A percentile compares a stretch with the other conserved stretches of the same genome.
These are phyloP conservation scores for Xylaria sp. DNA, from an alignment of 2,329 filamentous ascomycete species.

Conservation along the genomic window DNA sequence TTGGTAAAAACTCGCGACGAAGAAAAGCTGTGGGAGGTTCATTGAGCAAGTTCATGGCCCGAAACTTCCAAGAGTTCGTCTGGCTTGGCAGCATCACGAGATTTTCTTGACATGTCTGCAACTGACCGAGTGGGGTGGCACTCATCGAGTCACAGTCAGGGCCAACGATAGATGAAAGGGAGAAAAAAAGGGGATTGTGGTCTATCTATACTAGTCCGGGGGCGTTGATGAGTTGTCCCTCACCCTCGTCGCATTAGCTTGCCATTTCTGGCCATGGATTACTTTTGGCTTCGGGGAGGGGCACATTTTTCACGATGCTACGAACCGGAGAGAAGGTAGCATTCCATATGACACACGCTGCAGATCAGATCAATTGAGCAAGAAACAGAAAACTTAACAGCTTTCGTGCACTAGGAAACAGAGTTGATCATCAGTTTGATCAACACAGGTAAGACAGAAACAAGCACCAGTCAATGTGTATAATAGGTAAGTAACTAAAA, in stretches of 20 bases:
- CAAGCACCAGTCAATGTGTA: not conserved
- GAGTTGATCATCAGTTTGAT: not conserved
- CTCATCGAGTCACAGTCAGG: not conserved
- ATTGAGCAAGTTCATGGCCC: not conserved
- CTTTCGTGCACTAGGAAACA: not conserved
- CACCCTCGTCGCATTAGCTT: slow-evolving; percentile 35
- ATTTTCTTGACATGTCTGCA: not conserved
- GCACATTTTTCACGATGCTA: slow-evolving; percentile 1
- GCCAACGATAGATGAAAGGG: slow-evolving; percentile 11
- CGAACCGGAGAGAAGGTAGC: slow-evolving; percentile 17
- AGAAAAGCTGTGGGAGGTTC: not conserved
- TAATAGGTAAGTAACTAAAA: not conserved
- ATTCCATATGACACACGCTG: slow-evolving; percentile 3
- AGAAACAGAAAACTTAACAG: not conserved
- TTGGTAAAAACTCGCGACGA: not conserved
- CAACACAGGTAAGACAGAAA: not conserved
- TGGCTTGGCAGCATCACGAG: slow-evolving; percentile 3
- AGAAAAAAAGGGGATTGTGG: slow-evolving; percentile 26
- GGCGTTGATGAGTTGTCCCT: slow-evolving; percentile 38
- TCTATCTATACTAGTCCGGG: slow-evolving; percentile 3
- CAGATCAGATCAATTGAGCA: slow-evolving; percentile 2
- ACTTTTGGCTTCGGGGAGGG: slow-evolving; percentile 11
- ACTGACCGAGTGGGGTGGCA: slow-evolving; percentile 18
- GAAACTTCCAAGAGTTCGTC: not conserved
- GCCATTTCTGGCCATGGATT: slow-evolving; percentile 26